Conservation (phyloP, 2,329 filamentous ascomycete species). For the Microdochium bolleyi region DNA sequence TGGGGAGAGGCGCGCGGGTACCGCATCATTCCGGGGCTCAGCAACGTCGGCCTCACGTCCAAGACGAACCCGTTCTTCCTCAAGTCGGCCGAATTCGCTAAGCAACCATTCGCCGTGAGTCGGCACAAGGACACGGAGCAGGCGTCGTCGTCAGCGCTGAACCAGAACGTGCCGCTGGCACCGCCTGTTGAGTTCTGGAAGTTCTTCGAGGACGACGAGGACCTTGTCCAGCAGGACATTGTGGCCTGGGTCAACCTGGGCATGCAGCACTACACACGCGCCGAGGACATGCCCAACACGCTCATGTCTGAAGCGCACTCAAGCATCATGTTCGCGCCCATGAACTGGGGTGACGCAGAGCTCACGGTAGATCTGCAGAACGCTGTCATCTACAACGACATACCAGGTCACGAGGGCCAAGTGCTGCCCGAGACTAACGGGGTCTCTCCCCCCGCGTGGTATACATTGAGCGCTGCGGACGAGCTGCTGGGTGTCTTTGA, state of each 20-base stretch:
- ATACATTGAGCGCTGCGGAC: background rate
- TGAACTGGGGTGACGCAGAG: conserved; percentile 19
- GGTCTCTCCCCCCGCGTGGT: background rate
- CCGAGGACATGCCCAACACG: conserved; percentile 26
- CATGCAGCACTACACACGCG: conserved; percentile 39
- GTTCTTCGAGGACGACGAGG: conserved; percentile 32
- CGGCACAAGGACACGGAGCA: conserved; percentile 37
- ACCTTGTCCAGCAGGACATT: conserved; percentile 27
- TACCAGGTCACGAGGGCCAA: background rate
- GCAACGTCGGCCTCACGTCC: conserved; percentile 26
- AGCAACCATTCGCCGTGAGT: conserved; percentile 29
- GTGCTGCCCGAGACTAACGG: background rate
- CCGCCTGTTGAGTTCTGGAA: conserved; percentile 33
- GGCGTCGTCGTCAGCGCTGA: conserved; percentile 23
- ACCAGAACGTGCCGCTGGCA: conserved; percentile 18
- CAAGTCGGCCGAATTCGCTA: conserved; percentile 23
- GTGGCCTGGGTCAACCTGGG: conserved; percentile 44
- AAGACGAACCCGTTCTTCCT: conserved; percentile 24
- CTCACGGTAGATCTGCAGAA: background rate
- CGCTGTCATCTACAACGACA: background rate
- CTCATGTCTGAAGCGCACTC: conserved; percentile 28
- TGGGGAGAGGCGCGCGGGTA: conserved; percentile 33
- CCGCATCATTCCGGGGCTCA: conserved; percentile 27
- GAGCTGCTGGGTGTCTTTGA: background rate
- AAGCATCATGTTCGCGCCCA: conserved; percentile 27